Percentiles rank a stretch among this genome's conserved stretches.
phyloP scores from a whole-genome alignment of 345 rosid genomes.

The Tarenaya hassleriana region DNA sequence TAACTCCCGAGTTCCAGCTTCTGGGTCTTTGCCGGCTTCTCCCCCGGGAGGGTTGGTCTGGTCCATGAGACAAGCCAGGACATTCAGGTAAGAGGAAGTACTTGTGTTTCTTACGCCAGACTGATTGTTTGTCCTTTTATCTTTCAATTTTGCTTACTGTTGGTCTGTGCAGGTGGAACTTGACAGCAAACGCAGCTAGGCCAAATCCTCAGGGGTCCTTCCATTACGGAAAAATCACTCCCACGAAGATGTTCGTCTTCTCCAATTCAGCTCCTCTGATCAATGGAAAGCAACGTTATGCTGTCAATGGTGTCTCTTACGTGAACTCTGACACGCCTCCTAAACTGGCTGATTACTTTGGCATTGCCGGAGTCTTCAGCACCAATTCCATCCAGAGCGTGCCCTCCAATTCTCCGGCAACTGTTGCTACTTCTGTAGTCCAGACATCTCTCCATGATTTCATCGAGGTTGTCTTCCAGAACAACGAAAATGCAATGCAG shows the following conservation, averaged over 20 bases:
- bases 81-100: constrained; percentile 56
- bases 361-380: constrained; percentile 62
- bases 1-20: constrained; percentile 47
- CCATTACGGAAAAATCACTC: constrained; percentile 64
- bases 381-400: constrained; percentile 40
- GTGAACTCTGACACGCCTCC: constrained; percentile 71
- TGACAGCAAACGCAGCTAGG: constrained; percentile 90
- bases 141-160: background rate
- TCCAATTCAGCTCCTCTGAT: constrained; percentile 71
- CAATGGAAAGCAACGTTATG: constrained; percentile 71
- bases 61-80: constrained; percentile 88
- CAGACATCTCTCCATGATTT: constrained; percentile 52
- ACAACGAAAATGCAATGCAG: constrained; percentile 58
- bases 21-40: constrained; percentile 60
- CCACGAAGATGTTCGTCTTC: constrained; percentile 48
- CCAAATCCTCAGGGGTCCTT: constrained; percentile 96
- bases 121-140: background rate
- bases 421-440: constrained; percentile 59
- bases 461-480: constrained; percentile 68
- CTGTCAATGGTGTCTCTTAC: constrained; percentile 73
- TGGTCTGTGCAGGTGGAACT: constrained; percentile 53
- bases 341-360: constrained; percentile 78
- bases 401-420: constrained; percentile 46
- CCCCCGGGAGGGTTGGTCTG: constrained; percentile 44
- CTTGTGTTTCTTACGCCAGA: too few species aligned